phyloP scores from a whole-genome alignment of 305 asterid species.

The Coffea humblotiana region DNA sequence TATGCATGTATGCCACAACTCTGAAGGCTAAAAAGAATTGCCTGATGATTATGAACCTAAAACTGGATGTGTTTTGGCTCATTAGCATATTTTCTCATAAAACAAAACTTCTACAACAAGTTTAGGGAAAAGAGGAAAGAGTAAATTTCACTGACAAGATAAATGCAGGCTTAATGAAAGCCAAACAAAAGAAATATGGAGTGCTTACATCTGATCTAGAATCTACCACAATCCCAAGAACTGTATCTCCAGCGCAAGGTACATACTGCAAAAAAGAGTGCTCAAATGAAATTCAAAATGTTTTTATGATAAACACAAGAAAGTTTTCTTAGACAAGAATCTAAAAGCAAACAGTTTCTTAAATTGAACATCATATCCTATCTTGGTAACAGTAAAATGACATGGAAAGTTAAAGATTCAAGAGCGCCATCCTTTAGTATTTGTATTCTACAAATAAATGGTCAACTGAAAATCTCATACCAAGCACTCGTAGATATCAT shows the following conservation, averaged over 20 bases:
- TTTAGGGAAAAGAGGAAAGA: neutral
- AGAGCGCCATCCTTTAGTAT: neutral
- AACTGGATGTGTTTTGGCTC: neutral
- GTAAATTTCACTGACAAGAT: neutral
- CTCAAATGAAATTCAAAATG: conserved; percentile 14
- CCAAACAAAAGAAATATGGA: conserved; percentile 17
- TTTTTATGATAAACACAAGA: conserved; percentile 13
- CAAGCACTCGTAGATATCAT: neutral
- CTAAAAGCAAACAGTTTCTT: neutral
- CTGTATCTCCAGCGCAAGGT: conserved; percentile 78
- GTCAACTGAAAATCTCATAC: neutral
- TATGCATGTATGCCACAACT: neutral
- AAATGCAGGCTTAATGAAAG: conserved; percentile 4
- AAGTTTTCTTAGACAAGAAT: neutral
- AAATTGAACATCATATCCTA: neutral
- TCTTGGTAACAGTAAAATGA: too few relatives aligned
- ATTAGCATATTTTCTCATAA: neutral
- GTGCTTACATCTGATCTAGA: conserved; percentile 80
- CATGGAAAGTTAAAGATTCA: neutral
- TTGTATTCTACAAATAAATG: neutral
- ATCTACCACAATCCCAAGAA: conserved; percentile 89
- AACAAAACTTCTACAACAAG: neutral
- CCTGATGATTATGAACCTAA: neutral
- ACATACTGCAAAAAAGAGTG: conserved; percentile 55
- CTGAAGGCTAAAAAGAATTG: neutral